Conservation (phyloP, 2,329 filamentous ascomycete species). For the Verticillium alfalfae region DNA sequence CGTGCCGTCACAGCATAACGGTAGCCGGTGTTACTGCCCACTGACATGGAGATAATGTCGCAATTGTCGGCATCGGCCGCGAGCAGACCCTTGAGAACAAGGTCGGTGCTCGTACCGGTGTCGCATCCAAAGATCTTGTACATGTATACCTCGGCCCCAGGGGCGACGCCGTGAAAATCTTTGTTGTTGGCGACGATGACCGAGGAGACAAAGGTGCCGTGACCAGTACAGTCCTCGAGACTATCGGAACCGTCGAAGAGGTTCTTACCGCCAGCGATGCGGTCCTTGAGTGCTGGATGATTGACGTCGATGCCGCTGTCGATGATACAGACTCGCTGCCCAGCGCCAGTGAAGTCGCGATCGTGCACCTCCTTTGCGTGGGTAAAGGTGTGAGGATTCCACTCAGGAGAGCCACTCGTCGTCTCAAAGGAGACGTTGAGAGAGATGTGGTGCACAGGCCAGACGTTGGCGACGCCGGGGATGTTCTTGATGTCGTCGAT, state of each 20-base stretch:
- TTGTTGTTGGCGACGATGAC: constrained; percentile 5
- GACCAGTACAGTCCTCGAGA: constrained; percentile 13
- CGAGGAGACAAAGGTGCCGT: constrained; percentile 13
- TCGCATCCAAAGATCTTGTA: constrained; percentile 17
- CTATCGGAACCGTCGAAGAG: constrained; percentile 9
- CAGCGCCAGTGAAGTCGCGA: constrained; percentile 11
- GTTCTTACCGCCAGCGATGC: constrained; percentile 12
- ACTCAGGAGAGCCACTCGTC: constrained; percentile 1
- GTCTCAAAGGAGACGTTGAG: constrained; percentile 9
- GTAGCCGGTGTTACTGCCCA: constrained; percentile 12
- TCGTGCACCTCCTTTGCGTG: constrained; percentile 12
- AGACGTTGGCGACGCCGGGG: constrained; percentile 3
- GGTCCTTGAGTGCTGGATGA: constrained; percentile 11
- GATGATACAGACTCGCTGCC: constrained; percentile 14
- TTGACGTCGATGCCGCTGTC: constrained; percentile 12
- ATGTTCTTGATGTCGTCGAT: constrained; percentile 3
- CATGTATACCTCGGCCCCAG: constrained; percentile 15
- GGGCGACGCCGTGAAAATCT: constrained; percentile 13
- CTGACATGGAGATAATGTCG: constrained; percentile 14
- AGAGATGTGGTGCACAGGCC: constrained; percentile 11
- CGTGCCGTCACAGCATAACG: constrained; percentile 4
- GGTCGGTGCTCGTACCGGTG: constrained; percentile 10
- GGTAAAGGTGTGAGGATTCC: constrained; percentile 12
- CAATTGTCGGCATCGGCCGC: constrained; percentile 14
- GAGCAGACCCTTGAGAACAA: constrained; percentile 15